Percentiles rank a stretch among this genome's conserved stretches.
These are phyloP conservation scores for Skeletonema costatum DNA, from an alignment of 108 stramenopile species.

Conservation along the genomic window DNA sequence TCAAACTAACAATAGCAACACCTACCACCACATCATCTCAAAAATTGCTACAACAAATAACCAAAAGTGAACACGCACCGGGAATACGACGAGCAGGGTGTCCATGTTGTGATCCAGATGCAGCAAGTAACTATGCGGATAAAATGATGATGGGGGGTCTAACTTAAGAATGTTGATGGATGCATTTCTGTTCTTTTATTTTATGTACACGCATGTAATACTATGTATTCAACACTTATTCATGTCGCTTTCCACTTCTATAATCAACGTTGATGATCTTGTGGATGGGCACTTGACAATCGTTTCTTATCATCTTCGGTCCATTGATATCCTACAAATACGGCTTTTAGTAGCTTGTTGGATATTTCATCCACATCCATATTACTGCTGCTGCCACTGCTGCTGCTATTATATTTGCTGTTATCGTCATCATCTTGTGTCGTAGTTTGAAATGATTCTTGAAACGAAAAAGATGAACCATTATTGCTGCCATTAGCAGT, in stretches of 20 bases:
- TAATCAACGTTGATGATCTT: background rate
- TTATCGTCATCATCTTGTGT: background rate
- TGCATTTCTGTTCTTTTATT: background rate
- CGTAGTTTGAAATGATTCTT: background rate
- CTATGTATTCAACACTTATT: background rate
- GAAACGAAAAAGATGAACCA: no score
- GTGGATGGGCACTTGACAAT: conserved; percentile 21
- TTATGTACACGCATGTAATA: background rate
- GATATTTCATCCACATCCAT: background rate
- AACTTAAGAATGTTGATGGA: background rate
- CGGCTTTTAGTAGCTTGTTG: conserved; percentile 5
- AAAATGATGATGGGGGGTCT: conserved; percentile 29
- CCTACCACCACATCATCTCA: conserved; percentile 14
- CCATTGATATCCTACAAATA: conserved; percentile 18
- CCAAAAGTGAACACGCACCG: conserved; percentile 74
- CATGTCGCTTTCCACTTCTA: background rate
- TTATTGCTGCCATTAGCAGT: background rate
- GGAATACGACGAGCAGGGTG: conserved; percentile 76
- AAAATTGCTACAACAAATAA: conserved; percentile 43
- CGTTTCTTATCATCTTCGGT: conserved; percentile 12
- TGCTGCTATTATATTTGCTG: background rate
- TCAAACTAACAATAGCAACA: background rate
- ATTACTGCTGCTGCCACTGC: background rate
- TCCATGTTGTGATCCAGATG: conserved; percentile 86
- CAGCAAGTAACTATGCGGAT: conserved; percentile 34